phyloP scores from a whole-genome alignment of 2,329 filamentous ascomycete species.

The Parafenestella ontariensis region DNA sequence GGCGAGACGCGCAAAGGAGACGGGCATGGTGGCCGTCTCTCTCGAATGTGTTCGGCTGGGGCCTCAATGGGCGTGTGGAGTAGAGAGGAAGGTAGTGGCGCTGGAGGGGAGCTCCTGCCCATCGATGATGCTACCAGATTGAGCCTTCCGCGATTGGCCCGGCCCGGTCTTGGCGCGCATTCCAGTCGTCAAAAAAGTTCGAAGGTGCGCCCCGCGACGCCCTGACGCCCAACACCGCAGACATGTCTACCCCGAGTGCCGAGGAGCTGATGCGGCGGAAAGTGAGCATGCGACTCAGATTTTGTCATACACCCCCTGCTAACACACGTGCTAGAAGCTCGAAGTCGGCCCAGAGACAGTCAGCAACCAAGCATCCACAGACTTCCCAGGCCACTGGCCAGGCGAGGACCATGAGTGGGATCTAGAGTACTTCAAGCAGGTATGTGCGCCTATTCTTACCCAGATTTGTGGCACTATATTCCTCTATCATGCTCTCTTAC shows the following conservation, averaged over 20 bases:
- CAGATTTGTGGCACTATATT: neutral
- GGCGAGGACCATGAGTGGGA: slow-evolving; percentile 87
- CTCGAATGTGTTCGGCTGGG: slow-evolving; percentile 35
- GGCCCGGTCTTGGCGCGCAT: slow-evolving; percentile 32
- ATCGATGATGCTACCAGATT: slow-evolving; percentile 39
- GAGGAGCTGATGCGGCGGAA: slow-evolving; percentile 69
- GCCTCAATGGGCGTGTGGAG: slow-evolving; percentile 47
- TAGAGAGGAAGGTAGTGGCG: slow-evolving; percentile 42
- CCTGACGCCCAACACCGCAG: slow-evolving; percentile 21
- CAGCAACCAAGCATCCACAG: slow-evolving; percentile 84
- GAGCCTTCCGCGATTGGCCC: slow-evolving; percentile 38
- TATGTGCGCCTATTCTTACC: slow-evolving; percentile 36
- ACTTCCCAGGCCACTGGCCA: slow-evolving; percentile 90
- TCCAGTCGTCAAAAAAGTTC: slow-evolving; percentile 34
- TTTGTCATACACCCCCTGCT: slow-evolving; percentile 3
- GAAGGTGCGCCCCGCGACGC: slow-evolving; percentile 25
- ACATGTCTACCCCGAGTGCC: slow-evolving; percentile 53
- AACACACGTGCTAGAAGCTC: slow-evolving; percentile 68
- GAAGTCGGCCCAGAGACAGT: slow-evolving; percentile 90
- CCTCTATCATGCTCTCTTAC: neutral
- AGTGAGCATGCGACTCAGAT: slow-evolving; percentile 51
- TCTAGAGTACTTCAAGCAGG: slow-evolving; percentile 71
- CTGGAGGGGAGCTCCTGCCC: slow-evolving; percentile 36
- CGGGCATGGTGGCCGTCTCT: slow-evolving; percentile 66
- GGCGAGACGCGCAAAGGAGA: slow-evolving; percentile 74